Evolutionary conservation across 1,284 basidiomycete genomes (phyloP), one percentile per base, ranked within the genome.

Genomic region (Irpex sp.): DNA sequence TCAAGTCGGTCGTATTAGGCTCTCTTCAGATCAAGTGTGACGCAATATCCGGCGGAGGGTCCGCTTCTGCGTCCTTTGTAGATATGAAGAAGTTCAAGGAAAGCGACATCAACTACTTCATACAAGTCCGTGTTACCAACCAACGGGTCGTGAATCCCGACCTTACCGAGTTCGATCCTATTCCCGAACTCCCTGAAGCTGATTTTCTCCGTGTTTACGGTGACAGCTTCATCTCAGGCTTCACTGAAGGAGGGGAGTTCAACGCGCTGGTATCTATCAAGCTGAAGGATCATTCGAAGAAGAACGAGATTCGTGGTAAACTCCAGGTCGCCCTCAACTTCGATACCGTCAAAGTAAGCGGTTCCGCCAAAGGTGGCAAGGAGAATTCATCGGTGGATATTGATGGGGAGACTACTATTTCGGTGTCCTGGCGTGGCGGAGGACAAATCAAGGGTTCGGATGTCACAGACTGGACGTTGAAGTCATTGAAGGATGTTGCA

Each of bases 31-130:
- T 34, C 6, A 34, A 34, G 31, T 34, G 31, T 34, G 31, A 34
- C 31, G 31, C 31, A 34, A 34, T 34, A 34, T 34, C 31, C 6
- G 31, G 31, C 6, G 31, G 31, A 34, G 31, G 31, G 2, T 34
- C 31, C 31, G 31, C 57, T 19, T 17, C 31, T 19, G 57, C 57
- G 8, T 58, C 57, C 8, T 58, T 58, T 37, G 38, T 58, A 26
- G 57, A 58, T 26, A 37, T 37, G 57, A 58, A 58, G 31, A 58
- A 58, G 57, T 58, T 58, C 57, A 58, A 58, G 19, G 57, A 58
- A 37, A 58, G 57, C 57, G 57, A 58, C 57, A 58, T 58, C 57
- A 58, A 58, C 57, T 58, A 58, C 57, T 40, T 38, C 31, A 58
- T 58, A 26, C 57, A 58, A 38, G 57, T 58, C 31, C 31, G 38